phyloP scores from a whole-genome alignment of 73 alveolate species.

The Paramecium sonneborni region DNA sequence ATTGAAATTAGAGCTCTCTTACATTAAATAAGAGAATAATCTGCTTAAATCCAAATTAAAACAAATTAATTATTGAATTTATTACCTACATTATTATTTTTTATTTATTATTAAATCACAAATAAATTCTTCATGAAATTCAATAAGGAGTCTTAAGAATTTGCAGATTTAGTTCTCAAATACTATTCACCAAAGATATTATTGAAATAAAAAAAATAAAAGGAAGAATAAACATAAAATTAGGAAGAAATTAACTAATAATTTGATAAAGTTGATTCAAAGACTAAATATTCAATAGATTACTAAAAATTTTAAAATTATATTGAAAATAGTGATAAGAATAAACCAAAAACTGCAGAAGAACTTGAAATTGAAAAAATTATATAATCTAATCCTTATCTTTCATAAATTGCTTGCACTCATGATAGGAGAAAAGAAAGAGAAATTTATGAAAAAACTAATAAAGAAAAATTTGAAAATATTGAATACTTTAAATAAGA shows the following conservation, averaged over 20 bases:
- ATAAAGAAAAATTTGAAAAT: conserved; percentile 71
- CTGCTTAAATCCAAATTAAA: conserved; percentile 5
- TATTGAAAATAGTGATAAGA: conserved; percentile 10
- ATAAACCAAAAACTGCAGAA: conserved; percentile 22
- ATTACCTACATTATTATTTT: neutral
- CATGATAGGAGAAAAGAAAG: conserved; percentile 74
- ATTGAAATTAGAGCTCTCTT: conserved; percentile 40
- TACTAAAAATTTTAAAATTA: conserved; percentile 53
- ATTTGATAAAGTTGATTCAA: neutral
- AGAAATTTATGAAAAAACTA: conserved; percentile 71
- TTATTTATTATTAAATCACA: neutral
- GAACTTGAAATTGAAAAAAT: conserved; percentile 51
- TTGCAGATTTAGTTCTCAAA: conserved; percentile 49
- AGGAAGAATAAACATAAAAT: neutral
- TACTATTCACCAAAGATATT: conserved; percentile 54
- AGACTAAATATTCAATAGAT: conserved; percentile 55
- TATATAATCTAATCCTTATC: conserved; percentile 63
- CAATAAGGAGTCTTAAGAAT: conserved; percentile 34
- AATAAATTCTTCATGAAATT: neutral
- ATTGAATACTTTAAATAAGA: conserved; percentile 66
- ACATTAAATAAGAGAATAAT: conserved; percentile 12
- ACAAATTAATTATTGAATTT: conserved; percentile 22
- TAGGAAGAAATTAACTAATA: neutral
- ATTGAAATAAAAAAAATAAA: conserved; percentile 7
- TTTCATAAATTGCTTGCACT: conserved; percentile 64